A percentile compares a stretch with the other conserved stretches of the same genome.
These are phyloP conservation scores for Crithidia mellificae DNA, from an alignment of 208 protist genomes.

Conservation along the genomic window DNA sequence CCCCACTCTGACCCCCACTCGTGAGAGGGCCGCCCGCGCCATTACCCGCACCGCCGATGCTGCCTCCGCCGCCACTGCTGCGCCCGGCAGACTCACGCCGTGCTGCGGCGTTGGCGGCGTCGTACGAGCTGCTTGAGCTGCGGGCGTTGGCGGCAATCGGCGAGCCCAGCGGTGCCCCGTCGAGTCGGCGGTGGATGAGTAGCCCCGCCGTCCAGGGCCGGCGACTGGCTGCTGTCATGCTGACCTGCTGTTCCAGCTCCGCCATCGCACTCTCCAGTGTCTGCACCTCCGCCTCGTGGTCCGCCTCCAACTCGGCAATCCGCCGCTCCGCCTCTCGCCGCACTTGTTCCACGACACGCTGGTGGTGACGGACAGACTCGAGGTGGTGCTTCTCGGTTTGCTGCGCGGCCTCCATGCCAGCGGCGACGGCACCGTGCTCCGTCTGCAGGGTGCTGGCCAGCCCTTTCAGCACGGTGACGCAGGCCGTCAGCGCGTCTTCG, in stretches of 20 bases:
- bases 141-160: constrained; percentile 1
- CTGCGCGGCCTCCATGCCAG: constrained; percentile 4
- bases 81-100: background rate
- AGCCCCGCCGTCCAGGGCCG: constrained; percentile 26
- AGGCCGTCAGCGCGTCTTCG: background rate
- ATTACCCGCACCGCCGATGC: background rate
- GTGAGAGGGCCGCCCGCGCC: background rate
- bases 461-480: background rate
- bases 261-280: constrained; percentile 30
- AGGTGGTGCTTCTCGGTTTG: background rate
- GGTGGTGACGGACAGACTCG: background rate
- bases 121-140: background rate
- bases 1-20: too few relatives aligned
- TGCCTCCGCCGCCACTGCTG: background rate
- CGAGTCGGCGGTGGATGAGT: background rate
- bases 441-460: constrained; percentile 9
- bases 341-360: constrained; percentile 1
- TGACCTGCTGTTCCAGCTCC: constrained; percentile 40
- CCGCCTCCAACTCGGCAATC: constrained; percentile 42
- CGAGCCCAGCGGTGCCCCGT: background rate
- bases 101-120: background rate
- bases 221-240: constrained; percentile 11
- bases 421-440: constrained; percentile 24
- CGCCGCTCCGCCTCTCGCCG: constrained; percentile 28
- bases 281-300: constrained; percentile 36